phyloP scores from a whole-genome alignment of 768 basidiomycete genomes.

The Phlebiopsis flavidoalba region DNA sequence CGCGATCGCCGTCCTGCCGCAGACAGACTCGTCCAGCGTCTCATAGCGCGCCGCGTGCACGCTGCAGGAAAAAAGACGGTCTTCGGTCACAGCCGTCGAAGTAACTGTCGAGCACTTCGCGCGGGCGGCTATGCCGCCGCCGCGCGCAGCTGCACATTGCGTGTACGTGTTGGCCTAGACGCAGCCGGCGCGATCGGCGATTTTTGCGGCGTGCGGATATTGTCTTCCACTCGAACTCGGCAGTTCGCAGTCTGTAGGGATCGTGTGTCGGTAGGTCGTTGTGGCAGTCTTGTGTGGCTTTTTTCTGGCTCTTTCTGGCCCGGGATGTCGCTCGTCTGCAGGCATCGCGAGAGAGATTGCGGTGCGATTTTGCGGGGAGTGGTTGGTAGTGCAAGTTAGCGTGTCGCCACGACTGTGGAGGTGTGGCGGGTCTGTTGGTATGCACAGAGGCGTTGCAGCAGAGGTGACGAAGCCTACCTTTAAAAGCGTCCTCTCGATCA shows the following conservation, averaged over 20 bases:
- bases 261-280: background rate
- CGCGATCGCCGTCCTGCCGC: too few species aligned
- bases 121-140: constrained; percentile 12
- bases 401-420: background rate
- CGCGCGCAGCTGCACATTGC: constrained; percentile 24
- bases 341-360: constrained; percentile 1
- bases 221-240: constrained; percentile 8
- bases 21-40: too few species aligned
- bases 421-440: background rate
- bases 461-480: background rate
- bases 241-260: too few species aligned
- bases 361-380: background rate
- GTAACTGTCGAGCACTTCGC: constrained; percentile 22
- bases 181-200: constrained; percentile 22
- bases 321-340: constrained; percentile 11
- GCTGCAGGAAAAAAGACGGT: too few species aligned
- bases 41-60: too few species aligned
- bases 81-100: too few species aligned
- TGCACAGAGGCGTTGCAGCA: background rate
- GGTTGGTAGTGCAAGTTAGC: background rate
- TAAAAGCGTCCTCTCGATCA: constrained; percentile 6
- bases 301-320: background rate
- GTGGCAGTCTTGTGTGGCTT: background rate
- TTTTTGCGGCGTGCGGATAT: constrained; percentile 20
- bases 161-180: constrained; percentile 18